Base-by-base conservation (phyloP, 164 flowering plant species). In the Piper longum region DNA sequence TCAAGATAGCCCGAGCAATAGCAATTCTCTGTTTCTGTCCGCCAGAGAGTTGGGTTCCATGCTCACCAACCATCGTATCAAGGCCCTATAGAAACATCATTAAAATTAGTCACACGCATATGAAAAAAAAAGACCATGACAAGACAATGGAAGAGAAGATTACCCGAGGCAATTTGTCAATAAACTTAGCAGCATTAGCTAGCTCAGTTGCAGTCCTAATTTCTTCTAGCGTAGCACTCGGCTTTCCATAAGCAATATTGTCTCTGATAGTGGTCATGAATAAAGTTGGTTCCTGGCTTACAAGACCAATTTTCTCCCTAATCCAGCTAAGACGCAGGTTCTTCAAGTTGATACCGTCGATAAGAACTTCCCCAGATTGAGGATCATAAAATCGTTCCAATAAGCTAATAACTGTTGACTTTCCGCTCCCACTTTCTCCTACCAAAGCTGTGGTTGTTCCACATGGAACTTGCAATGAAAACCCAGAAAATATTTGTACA, bases 381-480 rank as follows among this genome's bases (percentile, higher is more conserved):
- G 93, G 91, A 79, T 87, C 96, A 67, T 89, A 89, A 72, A 89
- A 89, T 66, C 96, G 78, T 76, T 89, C 89, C 12, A 88, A 5
- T 2, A 88, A 68, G 64, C 84, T 77, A 18, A 86, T 76, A 1
- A 89, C 89, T 3, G 96, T 89, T 3, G 93, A 89, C 56, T 89
- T 89, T 61, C 96, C 96, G 67, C 96, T 87, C 7, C 93, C 93
- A 65, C 96, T 89, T 54, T 89, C 83, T 45, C 96, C 96, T 42
- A 89, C 93, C 17, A 88, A 62, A 62, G 96, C 96, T 39, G 73
- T 81, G 19, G 85, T 88, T 67, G 62, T 70, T 14, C 96, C 88
- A 61, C 83, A 79, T 1, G 81, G 82, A n/a, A 89, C 71, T 4
- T 62, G 43, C 44, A 83, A 56, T 13, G 84, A 78, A 61, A 89